Percentiles rank a stretch among this genome's conserved stretches.
Conservation (phyloP, 441 rosid species). For the Corymbia citriodora region DNA sequence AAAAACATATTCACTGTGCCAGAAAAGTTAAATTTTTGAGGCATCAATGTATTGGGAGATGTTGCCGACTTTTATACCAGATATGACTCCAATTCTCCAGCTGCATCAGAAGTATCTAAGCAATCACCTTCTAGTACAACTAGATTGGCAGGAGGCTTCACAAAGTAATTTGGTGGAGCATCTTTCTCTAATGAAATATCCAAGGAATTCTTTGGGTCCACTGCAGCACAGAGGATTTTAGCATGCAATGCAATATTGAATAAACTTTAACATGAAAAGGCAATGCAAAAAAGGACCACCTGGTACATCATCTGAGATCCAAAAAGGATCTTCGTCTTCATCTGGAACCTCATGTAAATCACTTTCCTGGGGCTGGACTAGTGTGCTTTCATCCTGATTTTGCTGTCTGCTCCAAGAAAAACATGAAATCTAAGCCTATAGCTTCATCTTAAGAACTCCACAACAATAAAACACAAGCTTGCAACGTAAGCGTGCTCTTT, state of each 20-base stretch:
- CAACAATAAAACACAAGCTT: neutral
- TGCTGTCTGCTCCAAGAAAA: constrained; percentile 34
- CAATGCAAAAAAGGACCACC: constrained; percentile 31
- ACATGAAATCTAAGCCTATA: neutral
- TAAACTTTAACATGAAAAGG: neutral
- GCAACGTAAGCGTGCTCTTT: neutral
- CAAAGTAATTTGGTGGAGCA: constrained; percentile 44
- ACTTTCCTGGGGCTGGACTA: constrained; percentile 31
- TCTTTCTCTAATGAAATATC: constrained; percentile 55
- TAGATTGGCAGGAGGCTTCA: constrained; percentile 87
- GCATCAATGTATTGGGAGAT: neutral
- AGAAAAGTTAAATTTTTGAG: neutral
- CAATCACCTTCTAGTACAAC: constrained; percentile 93
- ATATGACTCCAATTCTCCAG: constrained; percentile 75
- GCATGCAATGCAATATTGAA: neutral
- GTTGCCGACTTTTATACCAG: constrained; percentile 49
- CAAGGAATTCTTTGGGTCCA: constrained; percentile 65
- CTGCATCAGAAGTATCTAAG: constrained; percentile 61
- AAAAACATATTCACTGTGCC: neutral
- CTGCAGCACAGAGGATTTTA: constrained; percentile 22
- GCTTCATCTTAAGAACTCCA: neutral
- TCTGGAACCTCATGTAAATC: constrained; percentile 21
- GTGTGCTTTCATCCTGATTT: constrained; percentile 38
- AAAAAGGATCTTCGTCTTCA: constrained; percentile 66
- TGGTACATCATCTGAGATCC: constrained; percentile 68